Evolutionary conservation across 2,329 filamentous ascomycete genomes (phyloP).

Genomic region (Fusarium heterosporum): DNA sequence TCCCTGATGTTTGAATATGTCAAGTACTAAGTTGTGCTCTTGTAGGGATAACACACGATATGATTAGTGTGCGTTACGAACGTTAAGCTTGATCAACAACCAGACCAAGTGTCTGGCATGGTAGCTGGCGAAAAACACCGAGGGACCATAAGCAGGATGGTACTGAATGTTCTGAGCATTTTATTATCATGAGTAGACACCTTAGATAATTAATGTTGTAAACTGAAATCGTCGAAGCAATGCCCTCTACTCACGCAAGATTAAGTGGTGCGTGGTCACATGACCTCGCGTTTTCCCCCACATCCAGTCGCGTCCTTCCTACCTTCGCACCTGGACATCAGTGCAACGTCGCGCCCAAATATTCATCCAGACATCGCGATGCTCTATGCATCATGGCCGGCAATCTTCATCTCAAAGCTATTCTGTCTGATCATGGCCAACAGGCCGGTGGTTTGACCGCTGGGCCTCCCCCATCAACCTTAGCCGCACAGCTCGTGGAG

Average conservation of each 20-base stretch:
- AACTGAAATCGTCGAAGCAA: not conserved
- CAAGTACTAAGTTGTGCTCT: constrained; percentile 20
- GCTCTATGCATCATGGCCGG: constrained; percentile 48
- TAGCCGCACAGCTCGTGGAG: constrained; percentile 88
- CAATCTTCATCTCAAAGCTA: constrained; percentile 36
- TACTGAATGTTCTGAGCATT: not conserved
- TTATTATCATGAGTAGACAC: not conserved
- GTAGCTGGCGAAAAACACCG: not conserved
- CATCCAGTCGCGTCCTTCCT: constrained; percentile 35
- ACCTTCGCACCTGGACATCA: not conserved
- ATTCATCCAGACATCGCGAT: constrained; percentile 37
- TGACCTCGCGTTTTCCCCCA: constrained; percentile 42
- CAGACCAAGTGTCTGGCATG: not conserved
- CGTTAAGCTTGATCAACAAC: constrained; percentile 10
- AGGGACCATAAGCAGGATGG: not conserved
- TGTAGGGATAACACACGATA: constrained; percentile 53
- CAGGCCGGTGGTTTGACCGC: constrained; percentile 31
- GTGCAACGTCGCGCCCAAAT: constrained; percentile 8
- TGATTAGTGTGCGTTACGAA: constrained; percentile 53
- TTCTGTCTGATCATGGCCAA: constrained; percentile 32
- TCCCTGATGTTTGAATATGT: not conserved
- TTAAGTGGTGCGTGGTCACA: constrained; percentile 21
- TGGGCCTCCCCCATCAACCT: constrained; percentile 76
- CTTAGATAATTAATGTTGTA: not conserved
- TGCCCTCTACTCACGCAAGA: not conserved